Conservation (phyloP, 1,284 basidiomycete species). For the Trametes polyzona region DNA sequence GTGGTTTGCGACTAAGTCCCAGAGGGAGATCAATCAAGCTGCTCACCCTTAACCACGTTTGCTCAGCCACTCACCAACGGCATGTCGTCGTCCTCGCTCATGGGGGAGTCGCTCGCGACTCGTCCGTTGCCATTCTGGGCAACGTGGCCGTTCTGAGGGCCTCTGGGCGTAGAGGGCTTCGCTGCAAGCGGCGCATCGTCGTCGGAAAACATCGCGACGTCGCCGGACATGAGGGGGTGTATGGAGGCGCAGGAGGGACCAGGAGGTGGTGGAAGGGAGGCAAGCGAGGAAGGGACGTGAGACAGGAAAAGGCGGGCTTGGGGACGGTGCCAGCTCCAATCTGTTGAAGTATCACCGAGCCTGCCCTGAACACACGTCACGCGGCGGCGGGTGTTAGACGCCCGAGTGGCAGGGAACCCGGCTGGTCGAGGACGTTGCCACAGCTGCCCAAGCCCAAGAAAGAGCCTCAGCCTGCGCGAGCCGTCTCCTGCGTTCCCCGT, state of each 20-base stretch:
- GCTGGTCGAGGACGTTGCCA: neutral
- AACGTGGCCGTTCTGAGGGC: constrained; percentile 35
- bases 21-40: constrained; percentile 33
- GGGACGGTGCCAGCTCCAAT: constrained; percentile 28
- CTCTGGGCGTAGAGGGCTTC: constrained; percentile 33
- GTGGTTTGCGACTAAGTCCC: constrained; percentile 40
- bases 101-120: constrained; percentile 48
- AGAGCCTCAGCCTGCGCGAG: neutral
- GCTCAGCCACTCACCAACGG: constrained; percentile 59
- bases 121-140: constrained; percentile 50
- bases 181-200: constrained; percentile 69
- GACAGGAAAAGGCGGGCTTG: constrained; percentile 30
- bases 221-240: constrained; percentile 45
- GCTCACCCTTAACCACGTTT: neutral
- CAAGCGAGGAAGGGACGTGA: constrained; percentile 35
- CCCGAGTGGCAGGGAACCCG: constrained; percentile 13
- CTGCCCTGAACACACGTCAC: constrained; percentile 57
- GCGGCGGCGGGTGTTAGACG: constrained; percentile 14
- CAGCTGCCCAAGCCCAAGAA: neutral
- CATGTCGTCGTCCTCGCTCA: constrained; percentile 70
- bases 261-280: constrained; percentile 22
- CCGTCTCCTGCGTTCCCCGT: constrained; percentile 1
- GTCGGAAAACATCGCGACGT: constrained; percentile 58
- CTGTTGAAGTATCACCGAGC: constrained; percentile 49
- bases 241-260: constrained; percentile 20